Percentiles rank a stretch among this genome's conserved stretches.
phyloP scores from a whole-genome alignment of 176 grass and related monocot species.

The Eragrostis nindensis region DNA sequence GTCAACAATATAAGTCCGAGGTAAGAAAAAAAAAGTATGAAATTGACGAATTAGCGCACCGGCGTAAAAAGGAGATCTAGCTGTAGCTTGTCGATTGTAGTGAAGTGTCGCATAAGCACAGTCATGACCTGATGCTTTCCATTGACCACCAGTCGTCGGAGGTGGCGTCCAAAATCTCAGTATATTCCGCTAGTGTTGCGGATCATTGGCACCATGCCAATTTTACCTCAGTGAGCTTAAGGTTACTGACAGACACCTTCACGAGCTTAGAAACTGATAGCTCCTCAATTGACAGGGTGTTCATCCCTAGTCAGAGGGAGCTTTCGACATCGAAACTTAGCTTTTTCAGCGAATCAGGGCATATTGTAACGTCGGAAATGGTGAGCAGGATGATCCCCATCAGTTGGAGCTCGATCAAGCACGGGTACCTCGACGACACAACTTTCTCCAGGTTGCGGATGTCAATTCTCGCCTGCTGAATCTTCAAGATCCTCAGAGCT shows the following conservation, averaged over 20 bases:
- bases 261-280: background rate
- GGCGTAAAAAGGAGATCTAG: background rate
- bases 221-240: background rate
- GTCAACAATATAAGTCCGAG: background rate
- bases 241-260: background rate
- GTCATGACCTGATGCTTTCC: background rate
- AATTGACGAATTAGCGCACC: background rate
- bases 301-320: background rate
- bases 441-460: background rate
- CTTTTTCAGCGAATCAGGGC: background rate
- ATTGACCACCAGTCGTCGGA: background rate
- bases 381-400: background rate
- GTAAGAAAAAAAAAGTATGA: background rate
- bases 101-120: background rate
- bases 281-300: background rate
- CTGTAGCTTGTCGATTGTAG: background rate
- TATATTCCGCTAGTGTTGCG: no score
- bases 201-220: background rate
- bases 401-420: background rate
- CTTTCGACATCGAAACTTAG: background rate
- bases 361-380: background rate
- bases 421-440: background rate
- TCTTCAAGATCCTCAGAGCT: background rate
- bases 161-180: background rate
- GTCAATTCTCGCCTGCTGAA: background rate